Conservation (phyloP, 306 rosid species). For the Crotalaria pallida region DNA sequence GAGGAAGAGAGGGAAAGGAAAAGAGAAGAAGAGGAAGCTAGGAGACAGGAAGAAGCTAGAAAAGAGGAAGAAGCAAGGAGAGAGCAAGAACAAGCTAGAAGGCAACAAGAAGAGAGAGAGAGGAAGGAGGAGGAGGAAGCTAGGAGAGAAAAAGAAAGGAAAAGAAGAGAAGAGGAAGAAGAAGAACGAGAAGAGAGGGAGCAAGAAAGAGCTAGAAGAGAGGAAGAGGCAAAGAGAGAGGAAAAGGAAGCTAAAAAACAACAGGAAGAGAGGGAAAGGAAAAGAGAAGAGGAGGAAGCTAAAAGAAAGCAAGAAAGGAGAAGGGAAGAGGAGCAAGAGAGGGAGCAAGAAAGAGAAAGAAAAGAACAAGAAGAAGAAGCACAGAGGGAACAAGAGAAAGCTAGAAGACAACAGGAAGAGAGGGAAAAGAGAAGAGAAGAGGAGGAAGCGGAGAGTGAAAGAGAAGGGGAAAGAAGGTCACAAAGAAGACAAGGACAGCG, state of each 20-base stretch:
- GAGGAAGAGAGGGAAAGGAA: background rate
- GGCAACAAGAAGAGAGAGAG: background rate
- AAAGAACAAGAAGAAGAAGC: background rate
- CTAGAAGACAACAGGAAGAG: background rate
- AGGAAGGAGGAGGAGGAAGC: slow-evolving; percentile 15
- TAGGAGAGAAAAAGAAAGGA: background rate
- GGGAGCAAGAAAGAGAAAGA: background rate
- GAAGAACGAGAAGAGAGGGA: background rate
- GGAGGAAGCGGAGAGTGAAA: background rate
- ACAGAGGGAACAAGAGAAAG: background rate
- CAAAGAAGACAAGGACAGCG: too few relatives aligned
- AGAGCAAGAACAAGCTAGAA: background rate
- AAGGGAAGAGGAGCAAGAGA: background rate
- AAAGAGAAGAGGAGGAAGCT: background rate
- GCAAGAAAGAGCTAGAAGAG: background rate
- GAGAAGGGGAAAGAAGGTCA: background rate
- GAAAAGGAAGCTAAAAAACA: background rate
- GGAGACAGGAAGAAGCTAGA: too few relatives aligned
- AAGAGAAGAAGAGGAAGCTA: slow-evolving; percentile 42
- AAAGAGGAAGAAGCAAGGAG: background rate
- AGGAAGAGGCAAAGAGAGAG: background rate
- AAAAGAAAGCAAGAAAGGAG: background rate
- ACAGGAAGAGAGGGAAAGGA: background rate
- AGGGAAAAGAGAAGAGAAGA: background rate
- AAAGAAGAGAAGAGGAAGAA: slow-evolving; percentile 41